These are phyloP conservation scores for Epichloe gansuensis DNA, from an alignment of 2,329 filamentous ascomycete species.

Conservation along the genomic window DNA sequence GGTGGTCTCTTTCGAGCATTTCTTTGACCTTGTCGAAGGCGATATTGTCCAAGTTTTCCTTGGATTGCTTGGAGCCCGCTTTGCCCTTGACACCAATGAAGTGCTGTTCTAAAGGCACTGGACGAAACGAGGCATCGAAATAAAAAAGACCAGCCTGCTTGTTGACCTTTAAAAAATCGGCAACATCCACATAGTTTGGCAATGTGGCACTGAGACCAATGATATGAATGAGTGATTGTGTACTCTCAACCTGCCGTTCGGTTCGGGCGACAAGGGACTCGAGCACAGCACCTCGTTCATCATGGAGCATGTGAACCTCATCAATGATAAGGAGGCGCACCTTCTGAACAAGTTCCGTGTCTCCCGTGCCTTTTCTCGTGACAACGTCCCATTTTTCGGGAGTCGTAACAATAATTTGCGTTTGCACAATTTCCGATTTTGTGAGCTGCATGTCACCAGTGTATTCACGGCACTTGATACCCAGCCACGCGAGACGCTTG, in stretches of 20 bases:
- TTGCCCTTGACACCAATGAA: slow-evolving; percentile 96
- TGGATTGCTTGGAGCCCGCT: slow-evolving; percentile 62
- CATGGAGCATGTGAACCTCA: slow-evolving; percentile 98
- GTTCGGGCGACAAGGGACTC: slow-evolving; percentile 93
- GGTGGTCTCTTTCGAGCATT: slow-evolving; percentile 85
- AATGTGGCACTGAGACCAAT: slow-evolving; percentile 90
- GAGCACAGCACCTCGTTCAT: slow-evolving; percentile 89
- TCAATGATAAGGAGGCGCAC: slow-evolving; percentile 93
- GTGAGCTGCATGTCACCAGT: slow-evolving; percentile 99
- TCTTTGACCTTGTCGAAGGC: slow-evolving; percentile 90
- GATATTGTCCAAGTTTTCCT: slow-evolving; percentile 77
- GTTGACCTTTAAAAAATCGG: slow-evolving; percentile 94
- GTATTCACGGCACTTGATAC: slow-evolving; percentile 80
- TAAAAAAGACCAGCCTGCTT: slow-evolving; percentile 88
- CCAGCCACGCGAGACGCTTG: slow-evolving; percentile 85
- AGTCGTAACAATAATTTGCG: slow-evolving; percentile 96
- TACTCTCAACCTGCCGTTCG: slow-evolving; percentile 92
- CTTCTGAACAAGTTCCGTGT: slow-evolving; percentile 95
- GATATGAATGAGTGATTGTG: slow-evolving; percentile 91
- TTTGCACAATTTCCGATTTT: slow-evolving; percentile 88
- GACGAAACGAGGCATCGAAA: slow-evolving; percentile 90
- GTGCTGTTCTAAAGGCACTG: slow-evolving; percentile 91
- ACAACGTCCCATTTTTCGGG: slow-evolving; percentile 99
- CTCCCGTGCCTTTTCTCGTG: slow-evolving; percentile 89
- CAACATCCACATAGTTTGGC: slow-evolving; percentile 92